Base-by-base conservation (phyloP, 129 eudicot genomes). In the Tagetes patula region DNA sequence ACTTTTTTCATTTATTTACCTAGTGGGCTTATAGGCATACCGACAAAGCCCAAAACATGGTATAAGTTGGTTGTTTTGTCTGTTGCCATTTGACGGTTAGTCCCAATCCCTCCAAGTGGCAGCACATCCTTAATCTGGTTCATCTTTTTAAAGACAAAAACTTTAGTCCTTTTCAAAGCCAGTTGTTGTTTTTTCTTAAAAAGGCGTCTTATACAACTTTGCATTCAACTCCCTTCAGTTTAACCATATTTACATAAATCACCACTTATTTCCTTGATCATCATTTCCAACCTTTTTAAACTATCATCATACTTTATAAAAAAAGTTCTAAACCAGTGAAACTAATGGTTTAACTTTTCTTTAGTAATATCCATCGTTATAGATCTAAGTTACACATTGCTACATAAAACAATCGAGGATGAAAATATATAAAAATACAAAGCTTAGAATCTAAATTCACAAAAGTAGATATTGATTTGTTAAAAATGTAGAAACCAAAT, bases 51-150 rank as follows among this genome's bases (percentile, higher is more conserved):
- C 67, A 61, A 4, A 36, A 20, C 27, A 20, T 20, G 27, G n/a
- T 6, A 12, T 60, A 32, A 3, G 1, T 7, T 14, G 20, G 12
- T 13, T 3, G 3, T 5, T 74, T 79, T 79, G 78, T 45, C 78
- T 71, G 49, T 78, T 79, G 43, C 68, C 73, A 79, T 72, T 77
- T 41, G 12, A 14, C 27, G 12, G 32, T 12, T n/a, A 30, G 38
- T 63, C 46, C 72, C 69, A 38, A 4, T 60, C 58, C 12, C 82
- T 79, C 82, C 82, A 79, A 40, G 78, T 79, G 82, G 78, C 73
- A 65, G 41, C 73, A 34, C 30, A 50, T 79, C 82, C 77, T 52
- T 56, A 34, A 72, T 65, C 40, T 36, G 53, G 13, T 52, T 52
- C 47, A 70, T 50, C 5, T 33, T 10, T 56, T 6, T 43, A 20